phyloP scores from a whole-genome alignment of 2,329 filamentous ascomycete species.

The Didymella segeticola region DNA sequence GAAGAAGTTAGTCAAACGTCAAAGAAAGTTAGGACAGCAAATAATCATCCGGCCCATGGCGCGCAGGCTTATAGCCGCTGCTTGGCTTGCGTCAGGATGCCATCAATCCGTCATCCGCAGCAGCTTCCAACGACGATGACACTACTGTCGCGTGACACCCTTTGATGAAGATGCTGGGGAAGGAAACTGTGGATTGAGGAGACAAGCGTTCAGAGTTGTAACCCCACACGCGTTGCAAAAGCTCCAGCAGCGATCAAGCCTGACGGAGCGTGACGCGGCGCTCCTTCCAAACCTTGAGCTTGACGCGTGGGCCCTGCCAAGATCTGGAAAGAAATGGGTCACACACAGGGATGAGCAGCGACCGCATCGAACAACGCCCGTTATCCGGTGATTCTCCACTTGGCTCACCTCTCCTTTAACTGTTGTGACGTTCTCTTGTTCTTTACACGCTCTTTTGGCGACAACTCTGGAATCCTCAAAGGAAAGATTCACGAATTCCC shows the following conservation, averaged over 20 bases:
- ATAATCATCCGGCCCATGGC: not conserved
- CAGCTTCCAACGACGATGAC: not conserved
- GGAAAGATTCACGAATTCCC: constrained; percentile 2
- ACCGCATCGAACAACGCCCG: constrained; percentile 10
- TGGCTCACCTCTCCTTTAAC: constrained; percentile 15
- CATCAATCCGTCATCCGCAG: not conserved
- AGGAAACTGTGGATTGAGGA: not conserved
- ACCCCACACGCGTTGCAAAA: not conserved
- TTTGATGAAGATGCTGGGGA: not conserved
- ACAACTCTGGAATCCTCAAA: not conserved
- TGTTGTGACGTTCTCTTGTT: constrained; percentile 1
- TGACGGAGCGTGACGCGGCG: constrained; percentile 11
- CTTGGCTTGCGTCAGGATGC: constrained; percentile 15
- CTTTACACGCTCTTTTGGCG: not conserved
- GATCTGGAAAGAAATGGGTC: constrained; percentile 9
- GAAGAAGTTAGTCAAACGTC: not conserved
- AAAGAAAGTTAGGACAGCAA: not conserved
- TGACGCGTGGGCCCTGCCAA: constrained; percentile 17
- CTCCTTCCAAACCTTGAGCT: constrained; percentile 5
- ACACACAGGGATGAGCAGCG: constrained; percentile 11
- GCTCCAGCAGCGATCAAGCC: constrained; percentile 3
- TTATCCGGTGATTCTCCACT: constrained; percentile 12
- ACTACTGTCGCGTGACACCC: constrained; percentile 10
- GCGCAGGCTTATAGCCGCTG: not conserved
- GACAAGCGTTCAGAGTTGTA: not conserved